Evolutionary conservation across 257 asterid species (phyloP).

Genomic region (Scutellaria barbata): DNA sequence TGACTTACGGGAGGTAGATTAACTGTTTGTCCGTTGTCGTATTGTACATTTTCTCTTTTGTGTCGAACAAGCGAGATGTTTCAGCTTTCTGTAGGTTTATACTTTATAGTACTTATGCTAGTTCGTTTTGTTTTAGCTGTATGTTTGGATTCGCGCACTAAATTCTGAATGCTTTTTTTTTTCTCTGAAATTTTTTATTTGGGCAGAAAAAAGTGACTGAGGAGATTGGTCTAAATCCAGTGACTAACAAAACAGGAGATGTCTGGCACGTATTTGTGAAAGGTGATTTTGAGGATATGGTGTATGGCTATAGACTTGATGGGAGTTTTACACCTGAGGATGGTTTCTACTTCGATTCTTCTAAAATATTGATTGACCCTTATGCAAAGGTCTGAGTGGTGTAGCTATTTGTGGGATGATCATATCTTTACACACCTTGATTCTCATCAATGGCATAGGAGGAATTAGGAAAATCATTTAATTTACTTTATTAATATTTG

Average conservation of each 20-base stretch:
- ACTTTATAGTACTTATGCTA: neutral
- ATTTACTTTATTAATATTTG: neutral
- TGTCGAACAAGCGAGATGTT: neutral
- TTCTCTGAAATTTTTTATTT: constrained; percentile 20
- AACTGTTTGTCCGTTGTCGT: constrained; percentile 5
- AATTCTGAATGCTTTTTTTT: constrained; percentile 12
- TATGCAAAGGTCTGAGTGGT: constrained; percentile 78
- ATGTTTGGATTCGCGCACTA: neutral
- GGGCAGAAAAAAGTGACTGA: constrained; percentile 85
- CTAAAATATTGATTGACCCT: constrained; percentile 81
- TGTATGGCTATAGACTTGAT: constrained; percentile 75
- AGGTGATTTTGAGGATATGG: constrained; percentile 84
- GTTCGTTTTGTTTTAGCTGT: no score
- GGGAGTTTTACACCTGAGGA: constrained; percentile 82
- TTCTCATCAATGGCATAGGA: neutral
- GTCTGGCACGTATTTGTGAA: constrained; percentile 90
- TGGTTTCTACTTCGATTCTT: constrained; percentile 78
- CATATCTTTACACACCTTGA: neutral
- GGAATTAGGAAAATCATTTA: neutral
- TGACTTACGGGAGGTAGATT: constrained; percentile 66
- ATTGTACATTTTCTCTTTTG: constrained; percentile 14
- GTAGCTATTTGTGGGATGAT: neutral
- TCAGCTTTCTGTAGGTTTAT: constrained; percentile 10
- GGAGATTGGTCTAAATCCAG: constrained; percentile 68
- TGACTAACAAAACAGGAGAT: constrained; percentile 86